Evolutionary conservation across 1,284 basidiomycete genomes (phyloP).

Genomic region (Leccinum cinnamomeum): DNA sequence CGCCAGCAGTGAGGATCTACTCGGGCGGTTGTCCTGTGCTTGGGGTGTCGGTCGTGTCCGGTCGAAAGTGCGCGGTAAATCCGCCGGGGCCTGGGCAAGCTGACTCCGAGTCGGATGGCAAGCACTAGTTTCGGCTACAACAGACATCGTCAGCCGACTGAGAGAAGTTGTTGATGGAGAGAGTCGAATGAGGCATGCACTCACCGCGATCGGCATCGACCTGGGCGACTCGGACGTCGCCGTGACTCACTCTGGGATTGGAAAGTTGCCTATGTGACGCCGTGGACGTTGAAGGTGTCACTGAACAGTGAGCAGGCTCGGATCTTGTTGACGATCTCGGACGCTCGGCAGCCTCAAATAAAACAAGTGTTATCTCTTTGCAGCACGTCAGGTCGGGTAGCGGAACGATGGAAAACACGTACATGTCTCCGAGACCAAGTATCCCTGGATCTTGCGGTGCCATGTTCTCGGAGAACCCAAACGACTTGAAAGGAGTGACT

Average conservation of each 20-base stretch:
- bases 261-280: not conserved
- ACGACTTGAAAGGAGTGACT: constrained; percentile 30
- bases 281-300: not conserved
- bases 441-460: constrained; percentile 64
- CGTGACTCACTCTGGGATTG: too few relatives aligned
- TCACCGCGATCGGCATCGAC: too few relatives aligned
- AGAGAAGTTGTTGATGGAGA: too few relatives aligned
- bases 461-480: constrained; percentile 33
- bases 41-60: too few relatives aligned
- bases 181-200: too few relatives aligned
- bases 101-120: too few relatives aligned
- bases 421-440: constrained; percentile 87
- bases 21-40: not conserved
- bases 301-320: not conserved
- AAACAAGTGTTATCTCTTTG: constrained; percentile 85
- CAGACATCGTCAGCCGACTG: too few relatives aligned
- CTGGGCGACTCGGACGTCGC: too few relatives aligned
- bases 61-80: too few relatives aligned
- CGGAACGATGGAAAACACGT: constrained; percentile 28
- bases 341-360: too few relatives aligned
- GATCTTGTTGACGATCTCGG: not conserved
- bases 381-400: constrained; percentile 13
- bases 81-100: too few relatives aligned
- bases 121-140: too few relatives aligned
- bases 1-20: not conserved